A percentile compares a stretch with the other conserved stretches of the same genome.
These are phyloP conservation scores for Coemansia sp. DNA, from an alignment of 192 early-diverging fungal species.

Conservation along the genomic window DNA sequence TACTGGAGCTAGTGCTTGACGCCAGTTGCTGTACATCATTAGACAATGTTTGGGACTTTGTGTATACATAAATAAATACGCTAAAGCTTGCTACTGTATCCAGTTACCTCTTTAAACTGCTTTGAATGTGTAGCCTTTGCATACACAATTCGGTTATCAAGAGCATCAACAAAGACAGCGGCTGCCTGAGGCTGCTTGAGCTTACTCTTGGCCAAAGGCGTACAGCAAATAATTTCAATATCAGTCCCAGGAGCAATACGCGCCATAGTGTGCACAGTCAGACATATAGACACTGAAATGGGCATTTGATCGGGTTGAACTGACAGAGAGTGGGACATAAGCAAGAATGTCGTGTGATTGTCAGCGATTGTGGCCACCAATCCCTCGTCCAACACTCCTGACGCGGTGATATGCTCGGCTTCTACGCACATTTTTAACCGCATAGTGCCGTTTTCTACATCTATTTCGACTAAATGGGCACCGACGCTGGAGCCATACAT, in stretches of 20 bases:
- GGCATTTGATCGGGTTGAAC: conserved; percentile 14
- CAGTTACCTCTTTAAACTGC: conserved; percentile 21
- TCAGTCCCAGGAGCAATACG: conserved; percentile 16
- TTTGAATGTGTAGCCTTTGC: conserved; percentile 35
- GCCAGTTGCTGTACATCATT: too few relatives aligned
- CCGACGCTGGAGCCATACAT: conserved; percentile 21
- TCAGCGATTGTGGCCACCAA: conserved; percentile 37
- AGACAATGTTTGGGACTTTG: too few relatives aligned
- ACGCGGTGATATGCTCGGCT: conserved; percentile 21
- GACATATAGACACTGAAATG: conserved; percentile 34
- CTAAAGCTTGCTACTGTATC: conserved; percentile 13
- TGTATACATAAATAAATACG: too few relatives aligned
- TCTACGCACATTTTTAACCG: conserved; percentile 15
- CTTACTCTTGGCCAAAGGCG: conserved; percentile 1
- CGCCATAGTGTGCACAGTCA: conserved; percentile 29
- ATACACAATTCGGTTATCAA: conserved; percentile 23
- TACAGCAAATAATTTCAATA: conserved; percentile 24
- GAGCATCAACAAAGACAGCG: conserved; percentile 21
- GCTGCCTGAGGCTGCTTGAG: conserved; percentile 24
- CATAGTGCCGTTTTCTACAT: conserved; percentile 12
- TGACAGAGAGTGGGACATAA: conserved; percentile 22
- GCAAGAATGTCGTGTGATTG: conserved; percentile 38
- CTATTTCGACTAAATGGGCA: neutral
- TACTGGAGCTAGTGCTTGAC: too few relatives aligned
- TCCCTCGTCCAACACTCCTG: conserved; percentile 42